Percentiles rank a stretch among this genome's conserved stretches.
phyloP scores from a whole-genome alignment of 441 rosid genomes.

The Erodium chrysanthum region DNA sequence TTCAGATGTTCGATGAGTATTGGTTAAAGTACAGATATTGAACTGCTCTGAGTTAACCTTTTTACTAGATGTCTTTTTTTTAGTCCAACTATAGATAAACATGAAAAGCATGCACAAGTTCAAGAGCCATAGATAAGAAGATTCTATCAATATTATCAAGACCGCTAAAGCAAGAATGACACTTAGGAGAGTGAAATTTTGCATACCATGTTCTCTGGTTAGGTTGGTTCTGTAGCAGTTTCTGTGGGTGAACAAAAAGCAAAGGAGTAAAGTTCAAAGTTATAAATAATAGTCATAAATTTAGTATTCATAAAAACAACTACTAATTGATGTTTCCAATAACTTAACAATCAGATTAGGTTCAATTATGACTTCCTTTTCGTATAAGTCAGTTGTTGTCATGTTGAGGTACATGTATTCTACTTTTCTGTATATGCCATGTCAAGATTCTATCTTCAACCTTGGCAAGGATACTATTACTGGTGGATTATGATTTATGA shows the following conservation, averaged over 20 bases:
- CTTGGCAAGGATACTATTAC: neutral
- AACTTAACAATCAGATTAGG: neutral
- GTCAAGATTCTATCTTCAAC: slow-evolving; percentile 6
- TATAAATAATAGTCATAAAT: too few relatives aligned
- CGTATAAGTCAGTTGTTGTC: neutral
- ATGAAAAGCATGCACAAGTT: slow-evolving; percentile 7
- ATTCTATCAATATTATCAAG: slow-evolving; percentile 1
- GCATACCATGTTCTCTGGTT: too few relatives aligned
- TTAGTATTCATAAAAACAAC: neutral
- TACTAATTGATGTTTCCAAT: neutral
- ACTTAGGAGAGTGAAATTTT: neutral
- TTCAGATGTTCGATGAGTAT: neutral
- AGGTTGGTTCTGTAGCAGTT: too few relatives aligned
- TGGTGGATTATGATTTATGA: neutral
- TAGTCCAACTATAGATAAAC: slow-evolving; percentile 16
- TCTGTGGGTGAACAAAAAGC: too few relatives aligned
- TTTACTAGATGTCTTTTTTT: slow-evolving; percentile 16
- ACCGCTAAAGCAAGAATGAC: neutral
- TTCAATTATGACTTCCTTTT: neutral
- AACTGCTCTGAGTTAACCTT: neutral
- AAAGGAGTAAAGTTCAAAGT: too few relatives aligned
- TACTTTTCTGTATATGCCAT: slow-evolving; percentile 4
- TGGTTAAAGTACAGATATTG: slow-evolving; percentile 14
- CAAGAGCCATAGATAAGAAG: slow-evolving; percentile 8
- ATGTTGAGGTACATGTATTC: neutral